Conservation (phyloP, 2,329 filamentous ascomycete species). For the Graphilbum fragrans region DNA sequence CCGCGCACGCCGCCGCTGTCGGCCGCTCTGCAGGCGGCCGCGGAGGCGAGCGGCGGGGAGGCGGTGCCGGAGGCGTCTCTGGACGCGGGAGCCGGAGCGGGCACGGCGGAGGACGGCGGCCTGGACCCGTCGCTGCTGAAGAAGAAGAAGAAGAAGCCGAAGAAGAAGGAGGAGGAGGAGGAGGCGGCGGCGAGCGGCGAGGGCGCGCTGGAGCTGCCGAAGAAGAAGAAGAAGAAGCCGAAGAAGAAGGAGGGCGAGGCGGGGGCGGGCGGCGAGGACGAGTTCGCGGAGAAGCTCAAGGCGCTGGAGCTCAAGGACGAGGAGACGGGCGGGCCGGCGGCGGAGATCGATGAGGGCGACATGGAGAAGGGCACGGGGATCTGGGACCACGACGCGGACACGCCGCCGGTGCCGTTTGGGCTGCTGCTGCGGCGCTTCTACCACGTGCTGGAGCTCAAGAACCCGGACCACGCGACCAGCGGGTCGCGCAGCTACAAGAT, state of each 20-base stretch:
- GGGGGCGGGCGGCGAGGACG: conserved; percentile 35
- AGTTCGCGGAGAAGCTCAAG: conserved; percentile 48
- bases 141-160: conserved; percentile 41
- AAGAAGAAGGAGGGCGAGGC: conserved; percentile 18
- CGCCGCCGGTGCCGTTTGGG: conserved; percentile 67
- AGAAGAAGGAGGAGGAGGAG: conserved; percentile 40
- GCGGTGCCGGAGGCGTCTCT: conserved; percentile 21
- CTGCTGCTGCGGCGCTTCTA: conserved; percentile 88
- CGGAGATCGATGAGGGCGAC: conserved; percentile 51
- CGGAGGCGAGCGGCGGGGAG: conserved; percentile 27
- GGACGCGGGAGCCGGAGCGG: no score
- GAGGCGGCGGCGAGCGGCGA: conserved; percentile 49
- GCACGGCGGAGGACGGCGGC: conserved; percentile 41
- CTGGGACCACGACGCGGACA: conserved; percentile 72
- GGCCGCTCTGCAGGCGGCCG: conserved; percentile 41
- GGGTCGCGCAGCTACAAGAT: conserved; percentile 98
- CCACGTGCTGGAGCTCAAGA: conserved; percentile 84
- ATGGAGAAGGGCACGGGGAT: conserved; percentile 81
- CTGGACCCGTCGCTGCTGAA: conserved; percentile 52
- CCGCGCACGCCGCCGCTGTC: conserved; percentile 51
- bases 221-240: conserved; percentile 79
- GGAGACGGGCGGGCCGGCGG: conserved; percentile 42
- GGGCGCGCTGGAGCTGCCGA: conserved; percentile 37
- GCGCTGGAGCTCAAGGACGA: conserved; percentile 48
- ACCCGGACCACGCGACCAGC: conserved; percentile 85